Conservation (phyloP, 2,329 filamentous ascomycete species). For the Fusarium cicatricum region DNA sequence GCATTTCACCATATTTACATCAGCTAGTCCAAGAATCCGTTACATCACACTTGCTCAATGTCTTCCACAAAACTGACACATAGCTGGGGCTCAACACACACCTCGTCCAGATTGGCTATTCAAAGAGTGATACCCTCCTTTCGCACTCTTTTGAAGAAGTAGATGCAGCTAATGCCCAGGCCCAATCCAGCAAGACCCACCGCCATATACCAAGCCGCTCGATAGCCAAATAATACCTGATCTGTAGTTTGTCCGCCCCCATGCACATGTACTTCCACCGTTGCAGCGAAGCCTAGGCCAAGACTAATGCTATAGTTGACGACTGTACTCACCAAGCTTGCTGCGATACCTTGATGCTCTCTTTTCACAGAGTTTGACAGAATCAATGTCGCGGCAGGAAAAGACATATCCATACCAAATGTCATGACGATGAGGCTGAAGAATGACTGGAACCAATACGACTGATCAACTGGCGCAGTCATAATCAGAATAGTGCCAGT, state of each 20-base stretch:
- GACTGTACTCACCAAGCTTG: conserved; percentile 67
- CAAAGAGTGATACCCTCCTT: not conserved
- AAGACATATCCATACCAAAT: conserved; percentile 71
- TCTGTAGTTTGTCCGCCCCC: conserved; percentile 26
- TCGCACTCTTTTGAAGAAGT: conserved; percentile 13
- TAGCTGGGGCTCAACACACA: too few relatives aligned
- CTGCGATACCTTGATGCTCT: conserved; percentile 57
- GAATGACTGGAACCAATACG: conserved; percentile 72
- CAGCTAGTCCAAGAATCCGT: too few relatives aligned
- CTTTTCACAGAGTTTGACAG: conserved; percentile 56
- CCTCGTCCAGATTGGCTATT: too few relatives aligned
- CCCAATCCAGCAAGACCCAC: conserved; percentile 47
- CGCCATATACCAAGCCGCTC: conserved; percentile 45
- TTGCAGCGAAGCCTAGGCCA: conserved; percentile 71
- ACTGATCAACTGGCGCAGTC: conserved; percentile 61
- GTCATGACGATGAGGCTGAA: conserved; percentile 65
- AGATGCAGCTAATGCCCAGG: conserved; percentile 16
- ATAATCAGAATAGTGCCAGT: conserved; percentile 37
- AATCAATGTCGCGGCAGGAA: conserved; percentile 68
- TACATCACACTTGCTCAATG: too few relatives aligned
- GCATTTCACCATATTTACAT: too few relatives aligned
- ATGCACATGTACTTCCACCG: conserved; percentile 59
- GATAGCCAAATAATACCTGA: conserved; percentile 23
- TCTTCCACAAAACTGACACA: too few relatives aligned
- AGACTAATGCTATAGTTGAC: conserved; percentile 75